Base-by-base conservation (phyloP, 2,329 filamentous ascomycete species). In the Phialophora tarda region DNA sequence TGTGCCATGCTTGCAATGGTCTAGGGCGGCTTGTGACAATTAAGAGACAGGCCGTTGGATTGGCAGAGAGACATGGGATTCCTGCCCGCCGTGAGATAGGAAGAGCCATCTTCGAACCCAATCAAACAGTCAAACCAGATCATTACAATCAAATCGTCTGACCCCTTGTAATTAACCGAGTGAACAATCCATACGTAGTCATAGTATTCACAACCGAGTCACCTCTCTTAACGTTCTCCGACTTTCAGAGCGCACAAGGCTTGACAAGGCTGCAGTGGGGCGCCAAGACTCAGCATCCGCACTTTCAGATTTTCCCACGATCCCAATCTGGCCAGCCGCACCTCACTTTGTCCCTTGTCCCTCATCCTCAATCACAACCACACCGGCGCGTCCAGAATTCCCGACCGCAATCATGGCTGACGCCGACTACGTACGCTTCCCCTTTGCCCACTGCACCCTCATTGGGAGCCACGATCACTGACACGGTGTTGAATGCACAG, bases 361-460 rank as follows among this genome's bases (percentile, higher is more conserved):
- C 78, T 80, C 81, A 81, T 80, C 79, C 77, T 80, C 75, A 75
- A 66, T 71, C 71, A 75, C 74, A 75, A 75, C 79, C 79, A 78
- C 74, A 77, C 79, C 78, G 80, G 80, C 79, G 77, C 76, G 74
- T 75, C 71, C 74, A 77, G 77, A 79, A 76, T 77, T 78, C 57
- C 17, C 76, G 72, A 76, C 81, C 82, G 84, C 84, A 86, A 91
- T 81, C 85, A 94, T 94, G 91, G 91, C 91, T 89, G 91, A 94
- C 87, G 80, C 83, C 77, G 90, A 93, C 85, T 95, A 95, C 86
- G 91, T 93, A 86, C 83, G 91, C 91, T 73, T 73, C 68, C 21
- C 47, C 17, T 14, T 41, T 41, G 38, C 6, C 7, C 12, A 23
- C 8, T 8, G 41, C 24, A 12, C 23, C 23, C 58, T 48, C 12